A percentile compares a stretch with the other conserved stretches of the same genome.
phyloP scores from a whole-genome alignment of 371 early-diverging fungal genomes.

The Saksenaea vasiformis region DNA sequence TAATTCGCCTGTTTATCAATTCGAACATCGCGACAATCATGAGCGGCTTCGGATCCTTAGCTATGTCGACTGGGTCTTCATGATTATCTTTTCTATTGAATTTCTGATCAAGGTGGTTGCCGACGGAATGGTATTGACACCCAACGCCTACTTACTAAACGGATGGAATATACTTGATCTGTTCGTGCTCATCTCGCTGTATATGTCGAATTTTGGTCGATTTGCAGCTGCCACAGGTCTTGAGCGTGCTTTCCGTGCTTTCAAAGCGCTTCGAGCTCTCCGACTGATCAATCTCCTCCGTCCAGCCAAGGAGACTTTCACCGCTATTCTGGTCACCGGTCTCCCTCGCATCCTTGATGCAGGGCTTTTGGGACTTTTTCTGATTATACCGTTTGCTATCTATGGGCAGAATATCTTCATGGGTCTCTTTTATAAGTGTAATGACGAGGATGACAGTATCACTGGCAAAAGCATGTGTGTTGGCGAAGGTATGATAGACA shows the following conservation, averaged over 20 bases:
- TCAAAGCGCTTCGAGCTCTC: slow-evolving; percentile 66
- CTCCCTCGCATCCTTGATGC: slow-evolving; percentile 67
- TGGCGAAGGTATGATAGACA: slow-evolving; percentile 35
- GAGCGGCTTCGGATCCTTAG: slow-evolving; percentile 13
- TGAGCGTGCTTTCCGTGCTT: slow-evolving; percentile 62
- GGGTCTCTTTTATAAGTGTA: slow-evolving; percentile 61
- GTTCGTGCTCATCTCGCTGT: slow-evolving; percentile 62
- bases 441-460: slow-evolving; percentile 47
- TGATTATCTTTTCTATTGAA: slow-evolving; percentile 60
- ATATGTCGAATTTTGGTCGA: slow-evolving; percentile 54
- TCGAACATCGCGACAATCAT: slow-evolving; percentile 39
- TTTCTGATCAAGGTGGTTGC: slow-evolving; percentile 66
- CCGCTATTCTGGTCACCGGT: slow-evolving; percentile 59
- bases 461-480: slow-evolving; percentile 38
- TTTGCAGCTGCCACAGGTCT: slow-evolving; percentile 50
- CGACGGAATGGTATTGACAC: slow-evolving; percentile 67
- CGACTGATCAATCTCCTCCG: slow-evolving; percentile 63
- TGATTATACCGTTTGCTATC: slow-evolving; percentile 71
- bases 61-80: slow-evolving; percentile 55
- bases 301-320: slow-evolving; percentile 61
- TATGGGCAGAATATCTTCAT: slow-evolving; percentile 68
- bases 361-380: slow-evolving; percentile 48
- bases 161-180: slow-evolving; percentile 71
- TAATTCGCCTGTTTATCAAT: slow-evolving; percentile 60
- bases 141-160: slow-evolving; percentile 65